A percentile compares a stretch with the other conserved stretches of the same genome.
Evolutionary conservation across 2,329 filamentous ascomycete genomes (phyloP).

Genomic region (Fusarium sp.): DNA sequence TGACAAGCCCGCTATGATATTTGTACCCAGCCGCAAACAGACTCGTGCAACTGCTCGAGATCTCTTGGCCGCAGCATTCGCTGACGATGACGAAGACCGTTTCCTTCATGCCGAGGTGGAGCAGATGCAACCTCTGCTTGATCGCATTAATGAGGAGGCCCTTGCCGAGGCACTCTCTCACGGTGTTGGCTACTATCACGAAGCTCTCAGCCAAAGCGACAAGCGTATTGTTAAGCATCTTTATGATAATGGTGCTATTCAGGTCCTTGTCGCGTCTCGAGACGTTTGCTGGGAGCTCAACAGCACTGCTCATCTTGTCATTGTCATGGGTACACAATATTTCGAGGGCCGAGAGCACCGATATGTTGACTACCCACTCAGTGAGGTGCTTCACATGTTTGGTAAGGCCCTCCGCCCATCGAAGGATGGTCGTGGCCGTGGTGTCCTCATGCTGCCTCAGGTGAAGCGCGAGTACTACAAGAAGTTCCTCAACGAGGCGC

Average conservation of each 20-base stretch:
- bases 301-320: conserved; percentile 86
- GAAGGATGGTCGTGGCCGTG: conserved; percentile 83
- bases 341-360: conserved; percentile 97
- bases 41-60: conserved; percentile 88
- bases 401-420: conserved; percentile 87
- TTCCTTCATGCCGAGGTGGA: conserved; percentile 88
- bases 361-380: conserved; percentile 95
- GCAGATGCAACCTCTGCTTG: conserved; percentile 84
- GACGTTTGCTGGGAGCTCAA: conserved; percentile 98
- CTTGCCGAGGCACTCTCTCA: conserved; percentile 91
- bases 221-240: conserved; percentile 94
- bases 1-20: conserved; percentile 90
- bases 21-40: conserved; percentile 94
- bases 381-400: conserved; percentile 97
- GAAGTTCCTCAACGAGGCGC: conserved; percentile 96
- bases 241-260: conserved; percentile 88
- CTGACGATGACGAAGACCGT: conserved; percentile 91
- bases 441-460: conserved; percentile 95
- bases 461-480: conserved; percentile 98
- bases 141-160: conserved; percentile 85
- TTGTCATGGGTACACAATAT: conserved; percentile 98
- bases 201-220: conserved; percentile 88
- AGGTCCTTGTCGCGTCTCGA: conserved; percentile 79
- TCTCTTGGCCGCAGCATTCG: conserved; percentile 85
- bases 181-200: conserved; percentile 97